Percentiles rank a stretch among this genome's conserved stretches.
Evolutionary conservation across 2,329 filamentous ascomycete genomes (phyloP).

Genomic region (Sporothrix luriei): DNA sequence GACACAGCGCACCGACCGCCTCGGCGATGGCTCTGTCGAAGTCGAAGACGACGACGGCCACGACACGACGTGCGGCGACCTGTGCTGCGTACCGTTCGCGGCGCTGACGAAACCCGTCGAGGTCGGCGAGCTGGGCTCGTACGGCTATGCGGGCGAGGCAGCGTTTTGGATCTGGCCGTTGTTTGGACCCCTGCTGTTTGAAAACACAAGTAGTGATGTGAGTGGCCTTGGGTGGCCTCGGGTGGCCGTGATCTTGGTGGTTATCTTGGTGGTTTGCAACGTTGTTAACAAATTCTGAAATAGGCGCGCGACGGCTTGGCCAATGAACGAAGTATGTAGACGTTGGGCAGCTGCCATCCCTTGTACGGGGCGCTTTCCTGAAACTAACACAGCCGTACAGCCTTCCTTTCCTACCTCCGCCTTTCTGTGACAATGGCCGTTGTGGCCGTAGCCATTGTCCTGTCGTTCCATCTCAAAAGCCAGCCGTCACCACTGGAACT

Average conservation of each 20-base stretch:
- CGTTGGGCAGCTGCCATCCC: not conserved
- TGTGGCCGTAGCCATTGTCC: slow-evolving; percentile 83
- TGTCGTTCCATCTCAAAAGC: slow-evolving; percentile 87
- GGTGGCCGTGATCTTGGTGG: too few relatives aligned
- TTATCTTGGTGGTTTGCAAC: slow-evolving; percentile 34
- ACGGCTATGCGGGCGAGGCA: slow-evolving; percentile 39
- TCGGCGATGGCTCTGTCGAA: not conserved
- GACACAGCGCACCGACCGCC: not conserved
- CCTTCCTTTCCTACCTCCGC: slow-evolving; percentile 88
- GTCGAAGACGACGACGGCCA: not conserved
- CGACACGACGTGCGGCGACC: slow-evolving; percentile 13
- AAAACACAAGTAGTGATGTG: slow-evolving; percentile 73
- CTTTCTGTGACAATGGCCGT: slow-evolving; percentile 89
- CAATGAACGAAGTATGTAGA: slow-evolving; percentile 66
- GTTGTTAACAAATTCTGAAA: not conserved
- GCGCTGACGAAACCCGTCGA: slow-evolving; percentile 50
- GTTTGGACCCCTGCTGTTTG: slow-evolving; percentile 69
- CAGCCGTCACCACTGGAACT: slow-evolving; percentile 71
- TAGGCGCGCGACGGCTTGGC: slow-evolving; percentile 68
- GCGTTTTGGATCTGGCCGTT: slow-evolving; percentile 65
- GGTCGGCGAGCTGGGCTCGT: slow-evolving; percentile 48
- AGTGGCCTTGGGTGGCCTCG: not conserved
- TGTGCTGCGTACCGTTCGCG: slow-evolving; percentile 48
- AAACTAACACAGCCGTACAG: slow-evolving; percentile 41
- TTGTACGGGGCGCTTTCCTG: not conserved